phyloP scores from a whole-genome alignment of 2,329 filamentous ascomycete species.

The Nakataea oryzae region DNA sequence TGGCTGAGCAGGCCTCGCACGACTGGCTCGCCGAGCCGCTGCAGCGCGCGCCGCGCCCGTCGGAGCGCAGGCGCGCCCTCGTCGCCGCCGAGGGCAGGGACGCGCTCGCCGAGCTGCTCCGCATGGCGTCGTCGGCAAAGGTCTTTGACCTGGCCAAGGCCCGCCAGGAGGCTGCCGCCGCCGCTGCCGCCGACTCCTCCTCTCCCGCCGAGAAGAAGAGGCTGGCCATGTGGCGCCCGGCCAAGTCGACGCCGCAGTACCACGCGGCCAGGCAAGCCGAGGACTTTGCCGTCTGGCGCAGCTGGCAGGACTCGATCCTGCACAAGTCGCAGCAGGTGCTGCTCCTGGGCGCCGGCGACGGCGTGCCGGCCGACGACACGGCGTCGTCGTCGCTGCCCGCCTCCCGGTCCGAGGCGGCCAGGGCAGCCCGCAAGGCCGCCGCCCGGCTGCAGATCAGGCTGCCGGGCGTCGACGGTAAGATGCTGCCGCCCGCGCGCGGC shows the following conservation, averaged over 20 bases:
- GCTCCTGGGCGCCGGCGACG: constrained; percentile 5
- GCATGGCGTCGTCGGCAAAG: constrained; percentile 43
- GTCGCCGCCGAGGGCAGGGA: constrained; percentile 53
- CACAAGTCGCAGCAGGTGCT: constrained; percentile 37
- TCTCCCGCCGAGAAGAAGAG: constrained; percentile 32
- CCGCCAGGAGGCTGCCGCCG: constrained; percentile 26
- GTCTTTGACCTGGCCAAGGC: constrained; percentile 46
- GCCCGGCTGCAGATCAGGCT: constrained; percentile 41
- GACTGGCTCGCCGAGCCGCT: constrained; percentile 59
- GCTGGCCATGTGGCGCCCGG: constrained; percentile 50
- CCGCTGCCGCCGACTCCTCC: background rate
- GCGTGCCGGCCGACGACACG: constrained; percentile 5
- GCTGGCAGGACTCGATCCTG: constrained; percentile 45
- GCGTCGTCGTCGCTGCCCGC: constrained; percentile 10
- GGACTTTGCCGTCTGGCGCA: constrained; percentile 51
- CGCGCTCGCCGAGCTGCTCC: constrained; percentile 53
- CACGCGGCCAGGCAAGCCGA: constrained; percentile 55
- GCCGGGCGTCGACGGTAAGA: constrained; percentile 33
- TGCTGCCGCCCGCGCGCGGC: constrained; percentile 21
- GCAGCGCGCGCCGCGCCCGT: constrained; percentile 20
- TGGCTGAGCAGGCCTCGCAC: constrained; percentile 41
- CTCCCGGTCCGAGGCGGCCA: constrained; percentile 17
- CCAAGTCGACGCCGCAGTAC: constrained; percentile 52
- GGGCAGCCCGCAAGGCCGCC: constrained; percentile 16
- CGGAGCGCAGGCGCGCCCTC: constrained; percentile 37